Evolutionary conservation across 1,139 yeast species (phyloP).

Genomic region (Nadsonia starkeyi-henricii): DNA sequence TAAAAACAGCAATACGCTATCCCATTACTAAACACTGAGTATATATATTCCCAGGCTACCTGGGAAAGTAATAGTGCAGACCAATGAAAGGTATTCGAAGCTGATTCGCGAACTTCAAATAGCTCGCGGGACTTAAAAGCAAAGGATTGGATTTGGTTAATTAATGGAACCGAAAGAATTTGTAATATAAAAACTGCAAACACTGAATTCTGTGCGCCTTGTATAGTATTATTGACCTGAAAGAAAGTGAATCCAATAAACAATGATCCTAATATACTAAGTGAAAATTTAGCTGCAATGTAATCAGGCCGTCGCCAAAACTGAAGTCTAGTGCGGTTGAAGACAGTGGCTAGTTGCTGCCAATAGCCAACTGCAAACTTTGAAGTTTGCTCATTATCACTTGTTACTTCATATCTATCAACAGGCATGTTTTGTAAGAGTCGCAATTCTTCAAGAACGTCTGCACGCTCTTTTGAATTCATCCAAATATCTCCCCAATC

Average conservation of each 20-base stretch:
- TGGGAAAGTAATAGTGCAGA: slow-evolving; percentile 46
- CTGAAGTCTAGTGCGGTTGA: slow-evolving; percentile 40
- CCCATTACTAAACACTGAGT: slow-evolving; percentile 54
- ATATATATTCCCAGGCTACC: slow-evolving; percentile 60
- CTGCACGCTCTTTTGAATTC: slow-evolving; percentile 39
- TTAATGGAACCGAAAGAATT: slow-evolving; percentile 44
- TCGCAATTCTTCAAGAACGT: slow-evolving; percentile 23
- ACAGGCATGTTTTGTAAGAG: slow-evolving; percentile 11
- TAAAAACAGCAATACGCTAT: slow-evolving; percentile 62
- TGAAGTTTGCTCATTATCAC: slow-evolving; percentile 6
- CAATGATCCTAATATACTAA: slow-evolving; percentile 37
- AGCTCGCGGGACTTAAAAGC: slow-evolving; percentile 61
- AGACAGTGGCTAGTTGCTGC: slow-evolving; percentile 27
- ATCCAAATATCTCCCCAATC: slow-evolving; percentile 59
- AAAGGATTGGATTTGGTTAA: slow-evolving; percentile 64
- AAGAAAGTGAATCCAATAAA: slow-evolving; percentile 68
- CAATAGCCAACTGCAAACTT: slow-evolving; percentile 14
- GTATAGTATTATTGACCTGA: slow-evolving; percentile 45
- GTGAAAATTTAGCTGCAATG: slow-evolving; percentile 49
- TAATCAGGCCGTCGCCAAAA: slow-evolving; percentile 68
- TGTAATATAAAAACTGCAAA: slow-evolving; percentile 57
- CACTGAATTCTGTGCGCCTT: slow-evolving; percentile 32
- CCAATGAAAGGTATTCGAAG: slow-evolving; percentile 57
- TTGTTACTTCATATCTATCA: not conserved
- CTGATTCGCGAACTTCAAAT: slow-evolving; percentile 85